A percentile compares a stretch with the other conserved stretches of the same genome.
phyloP scores from a whole-genome alignment of 768 basidiomycete genomes.

The Hemileccinum impolitum region DNA sequence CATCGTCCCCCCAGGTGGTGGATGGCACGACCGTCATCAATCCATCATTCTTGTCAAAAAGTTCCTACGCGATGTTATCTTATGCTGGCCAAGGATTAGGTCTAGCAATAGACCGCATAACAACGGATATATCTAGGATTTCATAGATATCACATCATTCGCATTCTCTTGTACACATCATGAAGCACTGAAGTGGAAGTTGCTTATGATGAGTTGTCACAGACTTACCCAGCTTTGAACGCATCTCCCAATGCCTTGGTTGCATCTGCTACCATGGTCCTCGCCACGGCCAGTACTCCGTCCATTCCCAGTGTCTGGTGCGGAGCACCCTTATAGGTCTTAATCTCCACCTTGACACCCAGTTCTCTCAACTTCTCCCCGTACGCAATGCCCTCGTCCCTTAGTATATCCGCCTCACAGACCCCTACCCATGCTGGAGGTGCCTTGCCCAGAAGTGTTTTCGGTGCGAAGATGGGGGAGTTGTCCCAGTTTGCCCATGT shows the following conservation, averaged over 20 bases:
- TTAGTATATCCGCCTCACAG: slow-evolving; percentile 62
- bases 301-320: slow-evolving; percentile 75
- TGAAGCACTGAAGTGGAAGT: neutral
- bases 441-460: slow-evolving; percentile 44
- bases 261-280: slow-evolving; percentile 19
- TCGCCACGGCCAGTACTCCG: slow-evolving; percentile 30
- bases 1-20: slow-evolving; percentile 51
- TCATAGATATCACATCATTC: slow-evolving; percentile 14
- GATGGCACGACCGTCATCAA: slow-evolving; percentile 80
- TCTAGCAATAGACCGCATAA: slow-evolving; percentile 27
- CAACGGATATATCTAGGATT: slow-evolving; percentile 23
- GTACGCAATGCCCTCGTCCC: slow-evolving; percentile 64
- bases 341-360: slow-evolving; percentile 52
- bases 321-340: slow-evolving; percentile 55
- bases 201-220: too few species aligned
- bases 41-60: slow-evolving; percentile 72
- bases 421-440: slow-evolving; percentile 63
- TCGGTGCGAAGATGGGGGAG: slow-evolving; percentile 68
- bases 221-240: slow-evolving; percentile 4
- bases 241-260: slow-evolving; percentile 19
- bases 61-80: slow-evolving; percentile 49
- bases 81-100: slow-evolving; percentile 28
- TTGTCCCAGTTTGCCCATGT: slow-evolving; percentile 66
- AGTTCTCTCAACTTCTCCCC: slow-evolving; percentile 50
- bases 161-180: neutral